Evolutionary conservation across 331 rosid species (phyloP).

Genomic region (Telfairia occidentalis): DNA sequence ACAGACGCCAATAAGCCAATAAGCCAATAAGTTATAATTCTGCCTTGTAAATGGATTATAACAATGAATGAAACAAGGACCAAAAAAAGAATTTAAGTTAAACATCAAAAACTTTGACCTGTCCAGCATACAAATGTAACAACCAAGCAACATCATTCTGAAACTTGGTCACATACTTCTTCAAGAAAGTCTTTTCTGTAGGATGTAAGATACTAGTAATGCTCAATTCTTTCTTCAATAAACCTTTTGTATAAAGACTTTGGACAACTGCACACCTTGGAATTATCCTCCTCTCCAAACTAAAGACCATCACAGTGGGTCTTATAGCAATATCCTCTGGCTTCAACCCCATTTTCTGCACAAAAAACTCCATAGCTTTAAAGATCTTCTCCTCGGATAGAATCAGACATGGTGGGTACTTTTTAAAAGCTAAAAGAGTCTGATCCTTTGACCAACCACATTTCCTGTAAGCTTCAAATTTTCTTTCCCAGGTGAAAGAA

Average conservation of each 20-base stretch:
- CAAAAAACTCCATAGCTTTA: slow-evolving; percentile 22
- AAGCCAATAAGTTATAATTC: neutral
- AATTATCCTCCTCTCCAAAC: slow-evolving; percentile 18
- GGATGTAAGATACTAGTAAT: neutral
- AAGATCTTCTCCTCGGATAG: slow-evolving; percentile 25
- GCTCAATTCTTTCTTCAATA: neutral
- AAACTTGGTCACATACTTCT: neutral
- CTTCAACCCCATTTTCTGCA: slow-evolving; percentile 11
- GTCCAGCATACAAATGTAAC: neutral
- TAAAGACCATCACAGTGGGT: neutral
- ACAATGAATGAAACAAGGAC: neutral
- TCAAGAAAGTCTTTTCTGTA: neutral
- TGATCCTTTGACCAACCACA: slow-evolving; percentile 38
- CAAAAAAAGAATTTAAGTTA: neutral
- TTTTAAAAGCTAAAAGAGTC: slow-evolving; percentile 18
- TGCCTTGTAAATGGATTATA: neutral
- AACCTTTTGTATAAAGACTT: slow-evolving; percentile 8
- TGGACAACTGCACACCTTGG: slow-evolving; percentile 14
- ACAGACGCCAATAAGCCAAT: neutral
- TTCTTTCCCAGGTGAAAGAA: neutral
- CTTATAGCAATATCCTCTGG: neutral
- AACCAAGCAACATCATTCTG: neutral
- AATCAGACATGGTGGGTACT: slow-evolving; percentile 16
- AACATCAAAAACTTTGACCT: neutral
- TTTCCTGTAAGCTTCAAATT: slow-evolving; percentile 13